phyloP scores from a whole-genome alignment of 1,284 basidiomycete genomes.

The Boletus smithii region DNA sequence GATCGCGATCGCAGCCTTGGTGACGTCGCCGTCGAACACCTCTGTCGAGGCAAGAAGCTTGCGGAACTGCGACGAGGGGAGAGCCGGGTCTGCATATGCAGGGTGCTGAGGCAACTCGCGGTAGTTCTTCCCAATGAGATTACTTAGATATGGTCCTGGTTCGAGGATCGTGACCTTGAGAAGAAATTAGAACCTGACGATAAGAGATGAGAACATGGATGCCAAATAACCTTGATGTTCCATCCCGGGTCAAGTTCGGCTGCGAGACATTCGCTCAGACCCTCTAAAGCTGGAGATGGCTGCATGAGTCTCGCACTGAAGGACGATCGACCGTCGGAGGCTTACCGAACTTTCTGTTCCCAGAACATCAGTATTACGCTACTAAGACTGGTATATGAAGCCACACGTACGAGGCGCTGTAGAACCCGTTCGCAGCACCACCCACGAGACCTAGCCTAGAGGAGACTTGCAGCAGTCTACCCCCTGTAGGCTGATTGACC shows the following conservation, averaged over 20 bases:
- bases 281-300: slow-evolving; percentile 26
- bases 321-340: background rate
- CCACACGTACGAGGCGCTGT: slow-evolving; percentile 28
- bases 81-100: slow-evolving; percentile 19
- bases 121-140: slow-evolving; percentile 6
- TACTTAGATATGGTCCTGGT: slow-evolving; percentile 26
- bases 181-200: background rate
- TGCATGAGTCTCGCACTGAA: background rate
- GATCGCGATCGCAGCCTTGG: slow-evolving; percentile 19
- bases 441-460: slow-evolving; percentile 26
- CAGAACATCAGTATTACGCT: background rate
- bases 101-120: slow-evolving; percentile 12
- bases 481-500: slow-evolving; percentile 35
- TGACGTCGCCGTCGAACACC: slow-evolving; percentile 14
- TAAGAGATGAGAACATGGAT: background rate
- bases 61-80: slow-evolving; percentile 7
- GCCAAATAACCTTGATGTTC: slow-evolving; percentile 30
- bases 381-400: background rate
- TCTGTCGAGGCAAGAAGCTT: background rate
- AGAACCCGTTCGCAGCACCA: slow-evolving; percentile 6
- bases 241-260: slow-evolving; percentile 30
- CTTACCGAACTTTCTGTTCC: slow-evolving; percentile 26
- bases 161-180: slow-evolving; percentile 24
- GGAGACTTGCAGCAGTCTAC: slow-evolving; percentile 34
- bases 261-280: slow-evolving; percentile 25